Evolutionary conservation across 768 basidiomycete genomes (phyloP).

Genomic region (Suillus bovinus): DNA sequence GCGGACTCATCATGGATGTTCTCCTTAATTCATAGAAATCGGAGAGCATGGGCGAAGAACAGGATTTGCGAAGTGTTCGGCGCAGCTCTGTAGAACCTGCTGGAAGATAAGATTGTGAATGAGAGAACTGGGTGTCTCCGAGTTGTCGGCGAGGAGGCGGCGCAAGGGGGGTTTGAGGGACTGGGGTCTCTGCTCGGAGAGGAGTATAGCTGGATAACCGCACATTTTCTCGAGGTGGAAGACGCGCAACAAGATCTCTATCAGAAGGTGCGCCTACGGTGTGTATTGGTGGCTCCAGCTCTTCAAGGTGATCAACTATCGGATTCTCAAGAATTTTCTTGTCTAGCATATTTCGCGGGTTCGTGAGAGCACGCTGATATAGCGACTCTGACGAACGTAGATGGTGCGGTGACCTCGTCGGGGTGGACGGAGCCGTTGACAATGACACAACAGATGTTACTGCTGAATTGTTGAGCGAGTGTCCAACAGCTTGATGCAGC

Average conservation of each 20-base stretch:
- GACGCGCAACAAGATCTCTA: constrained; percentile 18
- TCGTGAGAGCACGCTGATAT: constrained; percentile 17
- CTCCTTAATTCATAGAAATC: constrained; percentile 41
- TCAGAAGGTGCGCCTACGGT: constrained; percentile 8
- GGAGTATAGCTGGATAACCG: constrained; percentile 46
- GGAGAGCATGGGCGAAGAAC: constrained; percentile 55
- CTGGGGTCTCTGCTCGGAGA: constrained; percentile 66
- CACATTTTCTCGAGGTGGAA: constrained; percentile 34
- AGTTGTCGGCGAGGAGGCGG: constrained; percentile 61
- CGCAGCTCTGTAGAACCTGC: constrained; percentile 8
- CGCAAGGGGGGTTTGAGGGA: constrained; percentile 58
- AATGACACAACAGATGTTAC: constrained; percentile 40
- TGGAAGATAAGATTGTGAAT: constrained; percentile 56
- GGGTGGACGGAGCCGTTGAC: constrained; percentile 35
- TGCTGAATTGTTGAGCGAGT: constrained; percentile 64
- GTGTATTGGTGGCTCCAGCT: constrained; percentile 28
- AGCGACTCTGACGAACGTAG: constrained; percentile 26
- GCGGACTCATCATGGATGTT: constrained; percentile 43
- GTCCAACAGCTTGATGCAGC: constrained; percentile 75
- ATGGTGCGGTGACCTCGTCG: constrained; percentile 31
- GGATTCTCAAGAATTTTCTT: constrained; percentile 48
- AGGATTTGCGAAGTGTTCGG: constrained; percentile 43
- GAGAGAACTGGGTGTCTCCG: constrained; percentile 45
- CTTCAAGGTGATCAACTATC: constrained; percentile 35
- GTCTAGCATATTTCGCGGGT: constrained; percentile 34